These are phyloP conservation scores for Creolimax fragrantissima DNA, from an alignment of 78 protist species.

Conservation along the genomic window DNA sequence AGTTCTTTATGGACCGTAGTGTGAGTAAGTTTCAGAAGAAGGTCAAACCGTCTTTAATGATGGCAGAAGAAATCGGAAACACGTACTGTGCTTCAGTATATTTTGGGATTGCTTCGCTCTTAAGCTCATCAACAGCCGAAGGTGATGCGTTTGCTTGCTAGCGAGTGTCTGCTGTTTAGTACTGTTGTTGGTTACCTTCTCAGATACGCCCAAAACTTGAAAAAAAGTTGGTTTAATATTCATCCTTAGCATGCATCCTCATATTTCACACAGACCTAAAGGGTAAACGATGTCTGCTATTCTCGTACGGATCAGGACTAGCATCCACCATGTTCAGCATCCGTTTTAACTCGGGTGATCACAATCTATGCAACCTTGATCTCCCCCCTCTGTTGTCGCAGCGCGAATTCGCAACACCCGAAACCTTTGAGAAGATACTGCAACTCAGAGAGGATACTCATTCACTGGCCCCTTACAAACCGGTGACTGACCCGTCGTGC, in stretches of 20 bases:
- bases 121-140: conserved; percentile 21
- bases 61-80: conserved; percentile 83
- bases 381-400: conserved; percentile 42
- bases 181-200: too few relatives aligned
- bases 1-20: conserved; percentile 36
- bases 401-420: conserved; percentile 44
- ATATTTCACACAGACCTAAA: background rate
- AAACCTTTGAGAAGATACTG: conserved; percentile 31
- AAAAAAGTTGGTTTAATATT: background rate
- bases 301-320: conserved; percentile 91
- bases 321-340: conserved; percentile 78
- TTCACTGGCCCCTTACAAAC: conserved; percentile 38
- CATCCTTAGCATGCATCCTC: background rate
- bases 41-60: conserved; percentile 49
- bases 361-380: conserved; percentile 24
- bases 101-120: conserved; percentile 65
- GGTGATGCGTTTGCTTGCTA: too few relatives aligned
- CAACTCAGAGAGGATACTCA: conserved; percentile 49
- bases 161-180: too few relatives aligned
- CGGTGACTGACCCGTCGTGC: conserved; percentile 20
- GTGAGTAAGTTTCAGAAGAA: conserved; percentile 29
- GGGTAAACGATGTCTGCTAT: conserved; percentile 70
- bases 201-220: too few relatives aligned
- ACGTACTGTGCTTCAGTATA: conserved; percentile 85
- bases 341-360: conserved; percentile 35